These are phyloP conservation scores for Blastobotrys buckinghamii DNA, from an alignment of 1,139 yeast genomes.

Conservation along the genomic window DNA sequence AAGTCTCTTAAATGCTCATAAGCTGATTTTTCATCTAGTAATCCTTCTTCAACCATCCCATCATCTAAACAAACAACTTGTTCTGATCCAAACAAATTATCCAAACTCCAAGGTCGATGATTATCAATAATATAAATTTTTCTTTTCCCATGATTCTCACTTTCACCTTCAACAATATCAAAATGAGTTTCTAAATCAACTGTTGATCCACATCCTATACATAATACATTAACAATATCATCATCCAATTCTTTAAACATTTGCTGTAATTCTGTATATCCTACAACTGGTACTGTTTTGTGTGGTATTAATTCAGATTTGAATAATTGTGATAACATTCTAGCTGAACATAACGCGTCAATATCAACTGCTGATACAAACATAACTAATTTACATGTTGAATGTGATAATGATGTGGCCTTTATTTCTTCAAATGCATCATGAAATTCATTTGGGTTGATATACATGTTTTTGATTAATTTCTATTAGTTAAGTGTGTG, in stretches of 20 bases:
- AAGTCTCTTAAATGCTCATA: constrained; percentile 32
- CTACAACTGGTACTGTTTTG: constrained; percentile 91
- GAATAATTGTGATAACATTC: constrained; percentile 62
- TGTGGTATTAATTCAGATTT: constrained; percentile 81
- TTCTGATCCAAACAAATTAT: constrained; percentile 83
- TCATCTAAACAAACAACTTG: constrained; percentile 82
- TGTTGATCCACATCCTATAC: constrained; percentile 95
- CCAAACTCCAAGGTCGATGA: constrained; percentile 94
- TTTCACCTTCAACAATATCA: constrained; percentile 47
- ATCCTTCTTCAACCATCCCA: constrained; percentile 49
- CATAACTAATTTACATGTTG: constrained; percentile 83
- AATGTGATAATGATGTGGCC: constrained; percentile 54
- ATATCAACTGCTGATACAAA: constrained; percentile 88
- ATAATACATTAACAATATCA: constrained; percentile 70
- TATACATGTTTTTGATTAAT: constrained; percentile 24
- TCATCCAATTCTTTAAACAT: constrained; percentile 63
- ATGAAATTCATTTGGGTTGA: constrained; percentile 28
- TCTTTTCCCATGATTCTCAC: constrained; percentile 33
- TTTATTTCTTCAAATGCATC: constrained; percentile 28
- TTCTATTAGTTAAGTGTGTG: too few species aligned
- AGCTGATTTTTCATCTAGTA: constrained; percentile 26
- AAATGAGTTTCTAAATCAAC: constrained; percentile 78
- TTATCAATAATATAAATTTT: constrained; percentile 81
- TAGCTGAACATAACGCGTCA: constrained; percentile 88
- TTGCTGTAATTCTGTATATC: constrained; percentile 67